A percentile compares a stretch with the other conserved stretches of the same genome.
Conservation (phyloP, 1,284 basidiomycete species). For the Puccinia coronata region DNA sequence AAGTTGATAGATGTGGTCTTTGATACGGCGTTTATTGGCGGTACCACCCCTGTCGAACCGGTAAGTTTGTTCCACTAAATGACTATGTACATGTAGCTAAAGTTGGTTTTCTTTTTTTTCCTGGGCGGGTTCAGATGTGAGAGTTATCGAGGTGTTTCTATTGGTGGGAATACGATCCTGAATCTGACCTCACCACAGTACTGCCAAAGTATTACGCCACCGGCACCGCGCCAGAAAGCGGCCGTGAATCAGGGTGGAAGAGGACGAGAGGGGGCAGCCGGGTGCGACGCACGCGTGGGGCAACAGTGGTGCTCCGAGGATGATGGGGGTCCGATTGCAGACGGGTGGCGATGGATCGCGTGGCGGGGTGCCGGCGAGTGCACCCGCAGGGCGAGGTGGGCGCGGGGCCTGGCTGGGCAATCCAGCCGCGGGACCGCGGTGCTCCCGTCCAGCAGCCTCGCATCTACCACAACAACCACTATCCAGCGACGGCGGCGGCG, state of each 20-base stretch:
- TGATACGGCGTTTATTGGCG: constrained; percentile 93
- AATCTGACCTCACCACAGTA: constrained; percentile 38
- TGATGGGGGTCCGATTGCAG: no score
- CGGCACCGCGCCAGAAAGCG: not conserved
- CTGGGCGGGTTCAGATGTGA: constrained; percentile 12
- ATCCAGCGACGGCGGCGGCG: not conserved
- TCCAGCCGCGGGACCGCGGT: not conserved
- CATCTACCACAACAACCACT: not conserved
- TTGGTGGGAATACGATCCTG: constrained; percentile 12
- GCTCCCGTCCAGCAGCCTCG: not conserved
- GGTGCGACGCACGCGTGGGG: not conserved
- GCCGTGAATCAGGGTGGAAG: no score
- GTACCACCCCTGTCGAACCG: constrained; percentile 78
- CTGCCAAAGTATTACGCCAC: constrained; percentile 21
- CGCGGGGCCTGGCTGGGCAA: not conserved
- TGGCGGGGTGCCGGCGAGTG: no score
- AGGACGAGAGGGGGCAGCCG: no score
- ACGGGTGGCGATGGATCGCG: no score
- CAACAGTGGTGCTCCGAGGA: no score
- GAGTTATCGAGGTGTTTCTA: constrained; percentile 31
- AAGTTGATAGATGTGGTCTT: constrained; percentile 94
- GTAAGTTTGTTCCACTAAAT: constrained; percentile 62
- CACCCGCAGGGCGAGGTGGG: no score
- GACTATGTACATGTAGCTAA: no score
- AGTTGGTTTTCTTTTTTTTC: not conserved